Conservation (phyloP, 495 filamentous ascomycete genomes). For the Daldinia vernicosa region DNA sequence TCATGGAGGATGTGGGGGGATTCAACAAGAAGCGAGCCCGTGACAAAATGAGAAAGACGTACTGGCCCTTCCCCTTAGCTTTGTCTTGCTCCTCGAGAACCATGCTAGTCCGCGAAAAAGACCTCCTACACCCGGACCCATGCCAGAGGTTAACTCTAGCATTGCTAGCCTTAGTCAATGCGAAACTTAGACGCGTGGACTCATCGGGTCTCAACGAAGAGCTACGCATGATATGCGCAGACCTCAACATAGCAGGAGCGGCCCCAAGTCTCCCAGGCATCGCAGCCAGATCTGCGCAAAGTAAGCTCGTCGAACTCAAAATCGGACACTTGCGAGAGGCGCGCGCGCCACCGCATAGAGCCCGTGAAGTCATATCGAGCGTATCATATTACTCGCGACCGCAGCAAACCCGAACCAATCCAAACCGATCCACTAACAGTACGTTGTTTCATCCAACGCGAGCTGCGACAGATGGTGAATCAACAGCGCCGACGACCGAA, state of each 20-base stretch:
- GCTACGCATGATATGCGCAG: not conserved
- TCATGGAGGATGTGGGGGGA: not conserved
- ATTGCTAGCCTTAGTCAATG: not conserved
- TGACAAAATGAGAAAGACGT: constrained; percentile 14
- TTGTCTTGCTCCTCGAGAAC: constrained; percentile 12
- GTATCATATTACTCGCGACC: constrained; percentile 31
- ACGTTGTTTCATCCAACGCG: too few species aligned
- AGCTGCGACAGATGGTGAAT: too few species aligned
- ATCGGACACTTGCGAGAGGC: constrained; percentile 29
- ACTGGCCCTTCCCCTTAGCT: constrained; percentile 26
- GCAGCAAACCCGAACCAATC: not conserved
- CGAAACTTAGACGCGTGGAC: not conserved
- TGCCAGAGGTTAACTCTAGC: not conserved
- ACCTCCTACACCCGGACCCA: constrained; percentile 1
- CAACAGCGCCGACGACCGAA: too few species aligned
- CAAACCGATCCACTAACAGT: not conserved
- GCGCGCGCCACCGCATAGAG: constrained; percentile 33
- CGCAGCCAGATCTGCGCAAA: not conserved
- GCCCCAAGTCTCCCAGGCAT: not conserved
- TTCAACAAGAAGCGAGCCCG: not conserved
- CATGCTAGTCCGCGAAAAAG: constrained; percentile 11
- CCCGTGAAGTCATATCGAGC: constrained; percentile 36
- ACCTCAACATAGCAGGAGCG: not conserved
- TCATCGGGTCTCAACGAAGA: not conserved
- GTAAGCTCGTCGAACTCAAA: constrained; percentile 10